Evolutionary conservation across 208 protist genomes (phyloP).

Genomic region (Leishmania lainsoni): DNA sequence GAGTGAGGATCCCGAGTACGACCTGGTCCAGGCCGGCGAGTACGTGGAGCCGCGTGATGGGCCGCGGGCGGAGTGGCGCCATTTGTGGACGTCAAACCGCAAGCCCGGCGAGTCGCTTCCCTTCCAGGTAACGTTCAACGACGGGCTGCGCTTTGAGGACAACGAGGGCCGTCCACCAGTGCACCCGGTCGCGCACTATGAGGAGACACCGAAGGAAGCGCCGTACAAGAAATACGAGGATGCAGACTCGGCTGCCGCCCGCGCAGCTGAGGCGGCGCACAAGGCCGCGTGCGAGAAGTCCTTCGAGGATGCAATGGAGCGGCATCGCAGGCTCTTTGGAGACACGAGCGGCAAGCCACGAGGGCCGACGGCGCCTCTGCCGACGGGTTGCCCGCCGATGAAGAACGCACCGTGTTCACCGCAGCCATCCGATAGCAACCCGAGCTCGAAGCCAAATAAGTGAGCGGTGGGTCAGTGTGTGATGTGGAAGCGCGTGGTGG

Average conservation of each 20-base stretch:
- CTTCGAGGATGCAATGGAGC: slow-evolving; percentile 71
- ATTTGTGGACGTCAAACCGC: slow-evolving; percentile 88
- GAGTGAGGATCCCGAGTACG: slow-evolving; percentile 87
- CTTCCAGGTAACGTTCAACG: slow-evolving; percentile 90
- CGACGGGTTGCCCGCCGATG: slow-evolving; percentile 63
- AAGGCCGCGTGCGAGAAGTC: slow-evolving; percentile 50
- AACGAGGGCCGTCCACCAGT: slow-evolving; percentile 81
- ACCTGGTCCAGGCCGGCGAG: slow-evolving; percentile 86
- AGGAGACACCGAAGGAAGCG: slow-evolving; percentile 82
- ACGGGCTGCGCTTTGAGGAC: slow-evolving; percentile 87
- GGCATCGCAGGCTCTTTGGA: slow-evolving; percentile 58
- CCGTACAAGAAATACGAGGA: slow-evolving; percentile 76
- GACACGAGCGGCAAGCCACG: slow-evolving; percentile 52
- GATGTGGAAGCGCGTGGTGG: background rate
- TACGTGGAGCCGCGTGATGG: slow-evolving; percentile 90
- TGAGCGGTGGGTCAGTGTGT: background rate
- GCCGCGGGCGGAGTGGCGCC: slow-evolving; percentile 86
- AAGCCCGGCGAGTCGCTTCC: slow-evolving; percentile 53
- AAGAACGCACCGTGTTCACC: background rate
- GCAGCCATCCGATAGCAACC: background rate
- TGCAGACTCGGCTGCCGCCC: slow-evolving; percentile 49
- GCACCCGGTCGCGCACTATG: slow-evolving; percentile 83
- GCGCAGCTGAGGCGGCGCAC: slow-evolving; percentile 35
- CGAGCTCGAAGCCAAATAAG: background rate
- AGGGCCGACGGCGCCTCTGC: slow-evolving; percentile 44